phyloP scores from a whole-genome alignment of 106 monocot genomes.

The Amphibolis antarctica region DNA sequence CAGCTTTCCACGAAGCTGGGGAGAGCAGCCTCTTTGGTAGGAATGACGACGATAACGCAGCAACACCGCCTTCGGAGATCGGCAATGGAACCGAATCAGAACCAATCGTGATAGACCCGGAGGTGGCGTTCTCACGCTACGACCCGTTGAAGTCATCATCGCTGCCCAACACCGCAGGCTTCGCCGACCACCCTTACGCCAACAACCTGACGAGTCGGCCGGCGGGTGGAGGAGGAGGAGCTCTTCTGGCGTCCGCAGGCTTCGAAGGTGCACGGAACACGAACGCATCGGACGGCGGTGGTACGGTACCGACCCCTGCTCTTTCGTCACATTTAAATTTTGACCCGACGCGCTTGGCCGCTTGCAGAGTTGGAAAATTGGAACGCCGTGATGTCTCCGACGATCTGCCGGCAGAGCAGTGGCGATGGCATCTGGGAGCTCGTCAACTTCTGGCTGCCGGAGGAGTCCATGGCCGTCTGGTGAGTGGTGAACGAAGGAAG shows the following conservation, averaged over 20 bases:
- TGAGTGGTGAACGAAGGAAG: background rate
- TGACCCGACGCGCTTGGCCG: background rate
- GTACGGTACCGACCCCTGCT: background rate
- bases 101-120: slow-evolving; percentile 7
- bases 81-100: slow-evolving; percentile 2
- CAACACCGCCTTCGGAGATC: slow-evolving; percentile 8
- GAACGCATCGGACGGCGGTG: background rate
- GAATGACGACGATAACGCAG: slow-evolving; percentile 4
- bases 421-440: slow-evolving; percentile 13
- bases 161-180: background rate
- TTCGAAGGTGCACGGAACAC: background rate
- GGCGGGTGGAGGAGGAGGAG: background rate
- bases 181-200: background rate
- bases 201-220: too few species aligned
- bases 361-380: slow-evolving; percentile 5
- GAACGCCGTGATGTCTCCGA: slow-evolving; percentile 1
- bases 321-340: background rate
- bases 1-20: slow-evolving; percentile 5
- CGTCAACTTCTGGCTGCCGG: slow-evolving; percentile 10
- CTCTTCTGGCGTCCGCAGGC: background rate
- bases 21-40: background rate
- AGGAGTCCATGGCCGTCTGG: slow-evolving; percentile 2
- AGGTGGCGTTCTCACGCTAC: slow-evolving; percentile 11
- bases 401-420: slow-evolving; percentile 15
- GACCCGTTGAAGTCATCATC: background rate